Conservation (phyloP, 2,329 filamentous ascomycete genomes). For the Epichloe baconii region DNA sequence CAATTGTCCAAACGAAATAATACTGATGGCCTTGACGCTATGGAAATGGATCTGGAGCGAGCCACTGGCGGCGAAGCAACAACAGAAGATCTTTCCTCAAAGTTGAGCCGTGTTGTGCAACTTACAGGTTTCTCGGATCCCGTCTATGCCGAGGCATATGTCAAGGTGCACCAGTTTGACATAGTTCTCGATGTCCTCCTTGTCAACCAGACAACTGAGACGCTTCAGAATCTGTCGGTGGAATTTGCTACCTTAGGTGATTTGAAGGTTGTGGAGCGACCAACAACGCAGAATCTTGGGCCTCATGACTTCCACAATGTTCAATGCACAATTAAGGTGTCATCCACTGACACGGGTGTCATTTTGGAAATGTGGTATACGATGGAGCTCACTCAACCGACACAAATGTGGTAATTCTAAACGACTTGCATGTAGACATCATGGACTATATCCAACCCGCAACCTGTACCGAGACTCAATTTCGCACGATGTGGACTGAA, state of each 20-base stretch:
- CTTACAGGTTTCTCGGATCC: conserved; percentile 96
- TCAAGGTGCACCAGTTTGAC: conserved; percentile 97
- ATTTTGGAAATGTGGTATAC: conserved; percentile 97
- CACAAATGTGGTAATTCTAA: conserved; percentile 93
- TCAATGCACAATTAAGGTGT: conserved; percentile 97
- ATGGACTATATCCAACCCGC: conserved; percentile 99
- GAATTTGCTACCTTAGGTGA: conserved; percentile 98
- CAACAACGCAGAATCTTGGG: conserved; percentile 88
- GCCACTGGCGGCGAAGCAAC: conserved; percentile 81
- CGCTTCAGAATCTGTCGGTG: conserved; percentile 89
- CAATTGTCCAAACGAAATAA: conserved; percentile 88
- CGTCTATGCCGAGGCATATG: conserved; percentile 97
- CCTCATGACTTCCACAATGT: conserved; percentile 97
- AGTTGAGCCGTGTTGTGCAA: conserved; percentile 91
- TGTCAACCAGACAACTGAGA: conserved; percentile 95
- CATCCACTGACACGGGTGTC: conserved; percentile 92
- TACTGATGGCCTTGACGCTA: conserved; percentile 68
- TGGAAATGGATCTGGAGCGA: conserved; percentile 81
- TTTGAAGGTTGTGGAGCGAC: conserved; percentile 92
- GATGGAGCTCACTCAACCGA: conserved; percentile 86
- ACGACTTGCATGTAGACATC: conserved; percentile 96
- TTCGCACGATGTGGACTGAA: conserved; percentile 99
- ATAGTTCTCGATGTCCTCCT: conserved; percentile 93
- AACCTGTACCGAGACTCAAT: conserved; percentile 92
- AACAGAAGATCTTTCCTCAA: conserved; percentile 78